Conservation (phyloP, 2,329 filamentous ascomycete genomes). For the Coniosporium tulheliwenetii region DNA sequence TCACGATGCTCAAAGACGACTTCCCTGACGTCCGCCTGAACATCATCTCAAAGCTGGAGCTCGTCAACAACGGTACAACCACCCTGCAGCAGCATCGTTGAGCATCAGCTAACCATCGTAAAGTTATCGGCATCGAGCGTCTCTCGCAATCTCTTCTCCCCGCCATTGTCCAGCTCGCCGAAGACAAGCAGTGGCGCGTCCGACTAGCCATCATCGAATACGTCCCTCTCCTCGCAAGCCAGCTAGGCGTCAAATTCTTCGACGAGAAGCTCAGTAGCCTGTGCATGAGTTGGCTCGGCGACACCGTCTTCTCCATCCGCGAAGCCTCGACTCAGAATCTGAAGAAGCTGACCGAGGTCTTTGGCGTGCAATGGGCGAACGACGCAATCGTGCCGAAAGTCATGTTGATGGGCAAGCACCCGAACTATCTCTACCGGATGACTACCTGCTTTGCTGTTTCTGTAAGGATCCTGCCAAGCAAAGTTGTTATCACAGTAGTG, state of each 20-base stretch:
- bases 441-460: constrained; percentile 99
- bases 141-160: constrained; percentile 93
- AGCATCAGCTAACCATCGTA: background rate
- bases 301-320: constrained; percentile 96
- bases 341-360: constrained; percentile 97
- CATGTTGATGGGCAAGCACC: constrained; percentile 94
- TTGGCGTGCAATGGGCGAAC: constrained; percentile 94
- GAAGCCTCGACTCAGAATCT: constrained; percentile 95
- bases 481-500: too few species aligned
- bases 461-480: constrained; percentile 40
- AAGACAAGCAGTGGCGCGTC: constrained; percentile 99
- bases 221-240: constrained; percentile 87
- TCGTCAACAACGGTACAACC: constrained; percentile 80
- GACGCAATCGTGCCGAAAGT: constrained; percentile 97
- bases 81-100: background rate
- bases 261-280: constrained; percentile 90
- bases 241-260: constrained; percentile 94
- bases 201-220: constrained; percentile 98
- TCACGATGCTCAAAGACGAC: constrained; percentile 98
- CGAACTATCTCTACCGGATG: constrained; percentile 99
- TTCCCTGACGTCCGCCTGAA: constrained; percentile 96
- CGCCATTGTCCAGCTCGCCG: constrained; percentile 90
- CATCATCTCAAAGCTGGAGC: constrained; percentile 98
- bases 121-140: constrained; percentile 93
- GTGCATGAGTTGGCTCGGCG: constrained; percentile 97